These are phyloP conservation scores for Yamadazyma olivae DNA, from an alignment of 805 yeast genomes.

Conservation along the genomic window DNA sequence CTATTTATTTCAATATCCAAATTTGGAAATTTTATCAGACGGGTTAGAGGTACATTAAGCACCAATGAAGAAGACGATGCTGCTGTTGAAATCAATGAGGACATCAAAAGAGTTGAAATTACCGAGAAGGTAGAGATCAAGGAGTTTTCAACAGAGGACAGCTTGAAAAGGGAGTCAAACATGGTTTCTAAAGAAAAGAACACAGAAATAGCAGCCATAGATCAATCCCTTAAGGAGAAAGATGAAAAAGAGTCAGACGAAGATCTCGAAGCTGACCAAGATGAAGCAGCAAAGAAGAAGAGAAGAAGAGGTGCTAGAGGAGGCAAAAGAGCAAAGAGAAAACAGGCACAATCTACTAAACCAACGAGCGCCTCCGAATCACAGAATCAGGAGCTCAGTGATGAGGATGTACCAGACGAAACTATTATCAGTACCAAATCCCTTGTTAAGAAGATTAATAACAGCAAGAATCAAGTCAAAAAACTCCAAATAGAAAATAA, in stretches of 20 bases:
- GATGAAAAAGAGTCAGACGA: conserved; percentile 1
- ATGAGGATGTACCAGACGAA: conserved; percentile 8
- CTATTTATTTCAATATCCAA: conserved; percentile 35
- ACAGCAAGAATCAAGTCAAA: conserved; percentile 19
- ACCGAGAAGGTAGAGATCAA: conserved; percentile 1
- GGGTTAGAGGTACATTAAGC: conserved; percentile 4
- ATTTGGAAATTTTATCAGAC: conserved; percentile 24
- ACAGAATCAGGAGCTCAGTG: no score
- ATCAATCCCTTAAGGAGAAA: background rate
- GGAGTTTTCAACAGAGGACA: background rate
- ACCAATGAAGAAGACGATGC: background rate
- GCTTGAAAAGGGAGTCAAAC: background rate
- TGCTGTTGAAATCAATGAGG: background rate
- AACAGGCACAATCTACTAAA: conserved; percentile 14
- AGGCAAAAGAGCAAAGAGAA: conserved; percentile 58
- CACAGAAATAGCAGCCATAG: no score
- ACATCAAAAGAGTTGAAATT: background rate
- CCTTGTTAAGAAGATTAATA: conserved; percentile 21
- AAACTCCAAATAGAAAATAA: conserved; percentile 46
- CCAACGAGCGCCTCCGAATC: no score
- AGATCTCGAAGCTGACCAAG: conserved; percentile 13
- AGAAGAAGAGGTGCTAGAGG: conserved; percentile 87
- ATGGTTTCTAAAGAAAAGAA: no score
- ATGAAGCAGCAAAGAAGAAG: conserved; percentile 41
- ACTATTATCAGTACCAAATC: conserved; percentile 24